These are phyloP conservation scores for Fimicolochytrium jonesii DNA, from an alignment of 192 early-diverging fungal species.

Conservation along the genomic window DNA sequence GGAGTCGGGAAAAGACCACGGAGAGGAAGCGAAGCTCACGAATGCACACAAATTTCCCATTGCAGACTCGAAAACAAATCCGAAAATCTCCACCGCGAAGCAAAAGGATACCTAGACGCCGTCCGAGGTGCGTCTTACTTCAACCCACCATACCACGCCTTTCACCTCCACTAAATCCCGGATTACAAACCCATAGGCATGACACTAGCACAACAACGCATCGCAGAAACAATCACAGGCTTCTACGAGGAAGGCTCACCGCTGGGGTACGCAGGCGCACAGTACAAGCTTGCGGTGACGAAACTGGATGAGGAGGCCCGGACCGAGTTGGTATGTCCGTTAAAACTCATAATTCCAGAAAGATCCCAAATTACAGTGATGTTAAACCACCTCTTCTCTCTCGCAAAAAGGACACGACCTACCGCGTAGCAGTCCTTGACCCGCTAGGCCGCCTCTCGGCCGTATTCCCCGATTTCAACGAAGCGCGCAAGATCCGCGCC, in stretches of 20 bases:
- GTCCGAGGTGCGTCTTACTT: constrained; percentile 55
- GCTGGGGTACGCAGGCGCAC: constrained; percentile 65
- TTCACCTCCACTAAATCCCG: no score
- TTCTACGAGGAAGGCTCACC: constrained; percentile 84
- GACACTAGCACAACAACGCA: constrained; percentile 75
- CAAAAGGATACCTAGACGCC: constrained; percentile 88
- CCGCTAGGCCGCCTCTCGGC: constrained; percentile 77
- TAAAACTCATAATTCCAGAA: no score
- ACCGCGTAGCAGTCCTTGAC: constrained; percentile 80
- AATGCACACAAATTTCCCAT: no score
- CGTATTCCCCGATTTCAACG: constrained; percentile 90
- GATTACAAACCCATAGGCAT: constrained; percentile 59
- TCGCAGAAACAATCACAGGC: constrained; percentile 82
- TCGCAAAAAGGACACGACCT: constrained; percentile 83
- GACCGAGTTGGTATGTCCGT: constrained; percentile 65
- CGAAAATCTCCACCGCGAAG: constrained; percentile 81
- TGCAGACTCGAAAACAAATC: constrained; percentile 75
- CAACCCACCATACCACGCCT: no score
- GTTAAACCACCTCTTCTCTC: no score
- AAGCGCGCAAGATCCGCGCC: constrained; percentile 82
- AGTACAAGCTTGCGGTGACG: constrained; percentile 80
- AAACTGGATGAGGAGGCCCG: constrained; percentile 76
- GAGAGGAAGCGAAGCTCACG: no score
- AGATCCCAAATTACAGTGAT: no score
- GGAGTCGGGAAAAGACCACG: no score